Conservation (phyloP, 768 basidiomycete genomes). For the Hydnomerulius pinastri region DNA sequence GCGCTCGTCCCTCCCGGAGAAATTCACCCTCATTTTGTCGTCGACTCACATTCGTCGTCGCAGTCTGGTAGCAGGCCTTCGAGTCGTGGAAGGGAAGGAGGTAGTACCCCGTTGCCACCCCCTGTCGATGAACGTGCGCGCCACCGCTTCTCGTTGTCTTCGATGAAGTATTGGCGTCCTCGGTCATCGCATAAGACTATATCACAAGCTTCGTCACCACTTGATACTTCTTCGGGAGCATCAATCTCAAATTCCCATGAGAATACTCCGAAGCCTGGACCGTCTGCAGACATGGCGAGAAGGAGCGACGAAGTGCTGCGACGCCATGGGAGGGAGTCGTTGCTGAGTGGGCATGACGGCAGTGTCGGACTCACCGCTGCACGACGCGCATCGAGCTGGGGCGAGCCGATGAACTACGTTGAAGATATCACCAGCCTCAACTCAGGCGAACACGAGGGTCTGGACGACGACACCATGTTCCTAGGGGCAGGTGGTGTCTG, state of each 20-base stretch:
- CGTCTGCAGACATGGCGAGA: constrained; percentile 23
- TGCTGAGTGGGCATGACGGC: constrained; percentile 25
- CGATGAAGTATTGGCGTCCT: constrained; percentile 25
- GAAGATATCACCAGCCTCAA: constrained; percentile 47
- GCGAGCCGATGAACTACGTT: constrained; percentile 44
- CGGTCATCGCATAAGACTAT: constrained; percentile 19
- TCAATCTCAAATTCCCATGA: constrained; percentile 31
- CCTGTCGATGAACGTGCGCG: constrained; percentile 20
- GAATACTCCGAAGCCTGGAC: constrained; percentile 15
- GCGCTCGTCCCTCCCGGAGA: constrained; percentile 27
- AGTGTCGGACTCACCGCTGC: constrained; percentile 42
- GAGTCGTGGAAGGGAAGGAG: constrained; percentile 23
- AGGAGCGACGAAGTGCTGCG: constrained; percentile 50
- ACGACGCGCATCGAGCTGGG: constrained; percentile 69
- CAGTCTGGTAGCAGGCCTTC: constrained; percentile 28
- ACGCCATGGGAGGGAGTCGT: constrained; percentile 29
- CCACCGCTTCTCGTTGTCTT: constrained; percentile 34
- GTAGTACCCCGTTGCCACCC: constrained; percentile 21
- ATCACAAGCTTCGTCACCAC: constrained; percentile 32
- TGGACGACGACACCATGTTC: constrained; percentile 54
- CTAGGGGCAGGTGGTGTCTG: constrained; percentile 52
- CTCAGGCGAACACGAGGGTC: constrained; percentile 45
- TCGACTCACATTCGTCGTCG: constrained; percentile 20
- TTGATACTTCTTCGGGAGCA: constrained; percentile 34
- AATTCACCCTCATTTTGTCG: constrained; percentile 5